phyloP scores from a whole-genome alignment of 2,329 filamentous ascomycete species.

The Iodosphaeria phyllophila region DNA sequence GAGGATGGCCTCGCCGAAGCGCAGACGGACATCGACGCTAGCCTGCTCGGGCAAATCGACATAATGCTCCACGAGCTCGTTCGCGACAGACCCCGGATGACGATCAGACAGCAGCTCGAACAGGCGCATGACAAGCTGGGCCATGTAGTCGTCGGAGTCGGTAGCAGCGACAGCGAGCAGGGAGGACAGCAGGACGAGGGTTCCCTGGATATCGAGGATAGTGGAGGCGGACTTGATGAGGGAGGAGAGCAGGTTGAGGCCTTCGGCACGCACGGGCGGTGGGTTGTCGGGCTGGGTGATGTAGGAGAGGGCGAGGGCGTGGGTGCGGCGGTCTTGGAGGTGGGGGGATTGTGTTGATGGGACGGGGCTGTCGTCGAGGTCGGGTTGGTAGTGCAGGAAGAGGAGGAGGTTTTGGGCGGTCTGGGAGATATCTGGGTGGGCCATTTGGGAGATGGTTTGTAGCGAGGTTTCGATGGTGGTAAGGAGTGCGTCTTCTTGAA shows the following conservation, averaged over 20 bases:
- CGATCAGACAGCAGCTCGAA: slow-evolving; percentile 40
- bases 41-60: slow-evolving; percentile 41
- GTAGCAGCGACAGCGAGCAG: no score
- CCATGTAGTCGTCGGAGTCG: slow-evolving; percentile 54
- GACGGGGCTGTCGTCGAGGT: slow-evolving; percentile 26
- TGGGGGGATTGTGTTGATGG: slow-evolving; percentile 21
- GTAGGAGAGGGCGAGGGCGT: slow-evolving; percentile 44
- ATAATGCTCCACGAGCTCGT: slow-evolving; percentile 48
- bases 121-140: slow-evolving; percentile 46
- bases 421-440: slow-evolving; percentile 22
- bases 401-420: slow-evolving; percentile 38
- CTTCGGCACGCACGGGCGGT: slow-evolving; percentile 47
- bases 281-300: slow-evolving; percentile 42
- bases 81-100: slow-evolving; percentile 42
- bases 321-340: slow-evolving; percentile 40
- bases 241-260: slow-evolving; percentile 37
- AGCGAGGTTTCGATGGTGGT: slow-evolving; percentile 29
- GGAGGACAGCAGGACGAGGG: slow-evolving; percentile 43
- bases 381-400: slow-evolving; percentile 35
- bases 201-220: slow-evolving; percentile 46
- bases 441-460: slow-evolving; percentile 18
- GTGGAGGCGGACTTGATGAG: slow-evolving; percentile 36
- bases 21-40: slow-evolving; percentile 42
- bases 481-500: slow-evolving; percentile 13
- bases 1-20: slow-evolving; percentile 48